Conservation (phyloP, 805 yeast species). For the Yarrowia divulgata region DNA sequence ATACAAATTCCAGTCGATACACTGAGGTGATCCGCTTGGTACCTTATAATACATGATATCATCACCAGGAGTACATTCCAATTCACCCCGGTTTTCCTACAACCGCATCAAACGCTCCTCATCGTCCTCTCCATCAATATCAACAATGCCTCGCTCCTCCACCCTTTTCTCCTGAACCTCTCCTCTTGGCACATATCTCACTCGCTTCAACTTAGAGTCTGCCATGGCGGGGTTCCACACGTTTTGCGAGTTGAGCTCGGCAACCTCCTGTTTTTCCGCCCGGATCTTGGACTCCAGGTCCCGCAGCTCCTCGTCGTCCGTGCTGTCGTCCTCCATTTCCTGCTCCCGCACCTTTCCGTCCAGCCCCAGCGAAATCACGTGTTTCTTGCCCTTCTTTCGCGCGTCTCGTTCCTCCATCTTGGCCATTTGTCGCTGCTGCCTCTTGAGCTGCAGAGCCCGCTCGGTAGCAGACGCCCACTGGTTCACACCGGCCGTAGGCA, state of each 20-base stretch:
- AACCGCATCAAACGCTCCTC: constrained; percentile 19
- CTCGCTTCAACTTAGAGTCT: constrained; percentile 16
- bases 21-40: too few species aligned
- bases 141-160: constrained; percentile 4
- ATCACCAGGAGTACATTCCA: too few species aligned
- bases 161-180: neutral
- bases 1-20: too few species aligned
- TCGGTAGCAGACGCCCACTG: constrained; percentile 87
- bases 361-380: constrained; percentile 78
- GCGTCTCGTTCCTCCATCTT: constrained; percentile 66
- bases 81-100: neutral
- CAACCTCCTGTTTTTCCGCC: constrained; percentile 12
- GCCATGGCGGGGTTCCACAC: constrained; percentile 36
- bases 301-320: constrained; percentile 42
- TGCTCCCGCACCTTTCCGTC: constrained; percentile 74
- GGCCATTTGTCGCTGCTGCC: constrained; percentile 78
- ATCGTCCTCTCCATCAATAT: constrained; percentile 28
- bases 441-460: constrained; percentile 83
- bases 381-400: constrained; percentile 73
- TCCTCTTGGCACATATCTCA: constrained; percentile 18
- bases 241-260: constrained; percentile 2
- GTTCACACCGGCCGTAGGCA: constrained; percentile 61
- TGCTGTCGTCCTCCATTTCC: constrained; percentile 42
- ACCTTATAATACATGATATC: too few species aligned
- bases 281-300: constrained; percentile 10